Base-by-base conservation (phyloP, 176 grass and related monocot species). In the Triticum turgidum region DNA sequence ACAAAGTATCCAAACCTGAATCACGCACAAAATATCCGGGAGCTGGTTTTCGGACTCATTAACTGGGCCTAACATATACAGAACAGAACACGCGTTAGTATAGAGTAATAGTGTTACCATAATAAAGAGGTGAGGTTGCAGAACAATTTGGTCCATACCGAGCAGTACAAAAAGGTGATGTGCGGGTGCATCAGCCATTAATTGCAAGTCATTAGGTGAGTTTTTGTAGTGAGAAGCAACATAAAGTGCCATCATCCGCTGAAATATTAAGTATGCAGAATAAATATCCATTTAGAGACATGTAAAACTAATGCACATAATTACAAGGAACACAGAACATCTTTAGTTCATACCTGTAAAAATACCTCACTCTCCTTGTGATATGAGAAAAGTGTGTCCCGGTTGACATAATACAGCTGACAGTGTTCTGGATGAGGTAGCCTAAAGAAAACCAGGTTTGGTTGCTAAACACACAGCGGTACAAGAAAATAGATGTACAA, bases 221-320 rank as follows among this genome's bases (percentile, higher is more conserved):
- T 96, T 98, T 91, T 98, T 98, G 82, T 98, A 98, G 51, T 98
- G 96, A 54, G 96, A 98, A 85, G 97, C 93, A 89, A 98, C 92
- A 89, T 98, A 98, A 86, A 98, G 93, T 75, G 97, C 84, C 97
- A 98, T 98, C 97, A 98, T 98, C 73, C 97, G 82, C 97, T 98
- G 90, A 89, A 88, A 87, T 79, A 79, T 86, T 62, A 86, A 80
- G 42, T 80, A 81, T n/a, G 87, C 27, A 80, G 64, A 64, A 90
- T 82, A 33, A 73, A 21, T 65, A 86, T 78, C 29, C 7, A 87
- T 45, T 68, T 44, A 76, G 29, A n/a, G 73, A 62, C 44, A 73
- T 38, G 67, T 11, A 67, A 49, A 27, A 32, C 56, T 69, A 63
- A 82, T 69, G 70, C 84, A 90, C 45, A 69, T 20, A 49, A 10